Percentiles rank a stretch among this genome's conserved stretches.
phyloP scores from a whole-genome alignment of 306 rosid genomes.

The Citrullus amarus region DNA sequence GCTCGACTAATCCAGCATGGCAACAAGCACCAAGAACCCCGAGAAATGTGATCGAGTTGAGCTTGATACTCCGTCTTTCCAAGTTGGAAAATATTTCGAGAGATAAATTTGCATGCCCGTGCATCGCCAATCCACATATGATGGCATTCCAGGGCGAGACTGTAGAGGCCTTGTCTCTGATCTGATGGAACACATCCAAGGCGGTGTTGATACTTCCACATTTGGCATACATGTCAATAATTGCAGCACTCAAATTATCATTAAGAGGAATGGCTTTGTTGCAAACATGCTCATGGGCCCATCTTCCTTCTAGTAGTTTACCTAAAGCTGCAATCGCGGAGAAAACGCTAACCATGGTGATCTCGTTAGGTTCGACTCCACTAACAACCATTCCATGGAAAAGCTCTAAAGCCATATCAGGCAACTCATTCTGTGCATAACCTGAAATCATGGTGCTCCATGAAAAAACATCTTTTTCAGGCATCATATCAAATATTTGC shows the following conservation, averaged over 20 bases:
- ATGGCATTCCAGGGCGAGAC: slow-evolving; percentile 91
- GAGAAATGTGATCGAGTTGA: slow-evolving; percentile 65
- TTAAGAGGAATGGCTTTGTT: slow-evolving; percentile 46
- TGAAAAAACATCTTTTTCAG: slow-evolving; percentile 68
- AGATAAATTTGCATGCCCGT: slow-evolving; percentile 61
- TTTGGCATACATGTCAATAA: slow-evolving; percentile 85
- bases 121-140: slow-evolving; percentile 73
- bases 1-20: slow-evolving; percentile 70
- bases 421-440: slow-evolving; percentile 56
- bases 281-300: slow-evolving; percentile 51
- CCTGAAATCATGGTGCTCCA: slow-evolving; percentile 88
- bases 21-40: slow-evolving; percentile 86
- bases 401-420: slow-evolving; percentile 61
- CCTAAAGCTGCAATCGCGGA: slow-evolving; percentile 82
- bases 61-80: slow-evolving; percentile 41
- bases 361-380: slow-evolving; percentile 60
- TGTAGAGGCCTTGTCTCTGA: slow-evolving; percentile 28
- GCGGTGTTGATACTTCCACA: slow-evolving; percentile 72
- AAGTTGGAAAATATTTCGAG: slow-evolving; percentile 56
- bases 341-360: slow-evolving; percentile 79
- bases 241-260: slow-evolving; percentile 67
- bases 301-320: slow-evolving; percentile 50
- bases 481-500: slow-evolving; percentile 49
- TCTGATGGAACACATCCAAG: slow-evolving; percentile 48
- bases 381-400: slow-evolving; percentile 53